These are phyloP conservation scores for Houttuynia cordata DNA, from an alignment of 164 flowering plant genomes.

Conservation along the genomic window DNA sequence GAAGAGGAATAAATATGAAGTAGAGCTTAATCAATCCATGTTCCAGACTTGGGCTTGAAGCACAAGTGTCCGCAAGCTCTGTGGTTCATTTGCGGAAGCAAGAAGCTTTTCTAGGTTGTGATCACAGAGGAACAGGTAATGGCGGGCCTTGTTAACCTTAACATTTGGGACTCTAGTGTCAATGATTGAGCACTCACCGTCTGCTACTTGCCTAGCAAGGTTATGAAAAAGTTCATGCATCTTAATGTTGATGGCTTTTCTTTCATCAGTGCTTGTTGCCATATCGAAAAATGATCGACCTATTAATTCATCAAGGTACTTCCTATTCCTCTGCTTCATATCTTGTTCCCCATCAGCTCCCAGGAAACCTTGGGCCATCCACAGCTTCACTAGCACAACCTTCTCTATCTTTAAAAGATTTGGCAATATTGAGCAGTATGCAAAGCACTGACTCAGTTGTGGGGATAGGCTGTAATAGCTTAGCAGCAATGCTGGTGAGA, in stretches of 20 bases:
- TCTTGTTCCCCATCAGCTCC: background rate
- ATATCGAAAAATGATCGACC: background rate
- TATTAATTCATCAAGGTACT: conserved; percentile 2
- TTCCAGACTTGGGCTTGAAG: no score
- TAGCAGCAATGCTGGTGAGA: background rate
- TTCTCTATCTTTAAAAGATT: background rate
- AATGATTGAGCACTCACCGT: background rate
- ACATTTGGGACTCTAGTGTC: background rate
- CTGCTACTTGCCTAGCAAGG: background rate
- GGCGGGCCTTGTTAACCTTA: background rate
- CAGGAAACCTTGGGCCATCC: conserved; percentile 7
- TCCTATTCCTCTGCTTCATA: background rate
- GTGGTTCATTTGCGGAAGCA: background rate
- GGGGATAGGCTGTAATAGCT: conserved; percentile 4
- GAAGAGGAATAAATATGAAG: no score
- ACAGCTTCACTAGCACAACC: background rate
- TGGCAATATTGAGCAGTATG: conserved; percentile 4
- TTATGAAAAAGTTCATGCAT: conserved; percentile 6
- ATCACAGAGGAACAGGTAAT: background rate
- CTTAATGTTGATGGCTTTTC: background rate
- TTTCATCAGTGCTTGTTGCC: background rate
- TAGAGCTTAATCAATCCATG: no score
- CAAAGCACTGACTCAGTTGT: conserved; percentile 4
- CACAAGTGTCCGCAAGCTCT: conserved; percentile 2
- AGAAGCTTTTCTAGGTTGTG: background rate